phyloP scores from a whole-genome alignment of 345 rosid genomes.

The Rhodomyrtus tomentosa region DNA sequence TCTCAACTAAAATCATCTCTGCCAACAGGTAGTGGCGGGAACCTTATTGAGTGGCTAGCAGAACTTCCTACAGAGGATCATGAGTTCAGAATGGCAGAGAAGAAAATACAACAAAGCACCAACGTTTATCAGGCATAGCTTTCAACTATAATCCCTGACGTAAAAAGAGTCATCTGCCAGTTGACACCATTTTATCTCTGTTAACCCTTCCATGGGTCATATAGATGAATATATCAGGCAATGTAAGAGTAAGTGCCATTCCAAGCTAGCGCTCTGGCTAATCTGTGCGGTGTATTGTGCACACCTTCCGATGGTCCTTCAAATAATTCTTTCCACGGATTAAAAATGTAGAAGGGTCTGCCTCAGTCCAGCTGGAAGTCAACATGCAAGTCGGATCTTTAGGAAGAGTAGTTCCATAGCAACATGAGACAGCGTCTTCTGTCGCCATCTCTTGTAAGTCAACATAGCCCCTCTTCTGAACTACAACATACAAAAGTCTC shows the following conservation, averaged over 20 bases:
- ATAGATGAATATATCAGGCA: background rate
- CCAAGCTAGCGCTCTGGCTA: background rate
- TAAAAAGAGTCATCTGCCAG: background rate
- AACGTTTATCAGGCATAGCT: background rate
- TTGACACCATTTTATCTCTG: background rate
- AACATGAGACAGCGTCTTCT: constrained; percentile 35
- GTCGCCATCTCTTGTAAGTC: constrained; percentile 63
- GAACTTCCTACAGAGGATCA: background rate
- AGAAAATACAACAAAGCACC: background rate
- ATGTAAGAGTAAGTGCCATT: background rate
- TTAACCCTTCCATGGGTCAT: background rate
- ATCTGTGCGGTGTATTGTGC: background rate
- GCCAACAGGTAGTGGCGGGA: background rate
- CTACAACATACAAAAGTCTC: constrained; percentile 21
- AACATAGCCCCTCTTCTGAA: constrained; percentile 83
- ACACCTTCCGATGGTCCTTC: constrained; percentile 72
- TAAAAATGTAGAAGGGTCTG: constrained; percentile 76
- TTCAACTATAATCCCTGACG: background rate
- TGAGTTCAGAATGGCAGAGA: background rate
- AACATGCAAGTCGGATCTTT: constrained; percentile 48
- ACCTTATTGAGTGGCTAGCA: background rate
- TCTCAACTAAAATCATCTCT: background rate
- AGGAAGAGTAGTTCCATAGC: constrained; percentile 78
- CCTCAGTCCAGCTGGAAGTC: constrained; percentile 70
- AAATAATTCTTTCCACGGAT: constrained; percentile 83